A percentile compares a stretch with the other conserved stretches of the same genome.
These are phyloP conservation scores for Cladosporium velox DNA, from an alignment of 2,329 filamentous ascomycete species.

Conservation along the genomic window DNA sequence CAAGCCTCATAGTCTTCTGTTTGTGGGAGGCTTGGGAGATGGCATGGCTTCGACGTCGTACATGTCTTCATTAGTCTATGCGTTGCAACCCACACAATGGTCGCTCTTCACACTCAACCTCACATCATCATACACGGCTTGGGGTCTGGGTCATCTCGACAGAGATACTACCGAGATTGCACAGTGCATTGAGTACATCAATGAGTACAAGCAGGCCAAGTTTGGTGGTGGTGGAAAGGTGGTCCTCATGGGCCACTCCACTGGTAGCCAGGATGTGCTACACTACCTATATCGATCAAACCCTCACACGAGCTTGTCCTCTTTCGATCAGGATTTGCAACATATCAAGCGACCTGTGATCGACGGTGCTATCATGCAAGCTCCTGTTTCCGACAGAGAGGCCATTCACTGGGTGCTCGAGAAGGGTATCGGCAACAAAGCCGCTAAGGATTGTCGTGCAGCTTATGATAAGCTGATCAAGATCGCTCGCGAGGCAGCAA, in stretches of 20 bases:
- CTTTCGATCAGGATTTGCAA: slow-evolving; percentile 38
- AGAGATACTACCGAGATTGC: slow-evolving; percentile 58
- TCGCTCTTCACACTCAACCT: slow-evolving; percentile 45
- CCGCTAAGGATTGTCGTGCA: slow-evolving; percentile 41
- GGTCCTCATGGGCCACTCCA: slow-evolving; percentile 69
- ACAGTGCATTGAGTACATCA: slow-evolving; percentile 55
- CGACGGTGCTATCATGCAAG: slow-evolving; percentile 78
- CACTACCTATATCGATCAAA: slow-evolving; percentile 52
- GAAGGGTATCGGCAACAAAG: slow-evolving; percentile 24
- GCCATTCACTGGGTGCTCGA: slow-evolving; percentile 52
- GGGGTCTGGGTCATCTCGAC: slow-evolving; percentile 55
- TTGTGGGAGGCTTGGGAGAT: slow-evolving; percentile 33
- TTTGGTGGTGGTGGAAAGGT: slow-evolving; percentile 51
- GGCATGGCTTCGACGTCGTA: slow-evolving; percentile 33
- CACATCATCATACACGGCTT: slow-evolving; percentile 56
- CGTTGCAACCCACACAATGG: slow-evolving; percentile 45
- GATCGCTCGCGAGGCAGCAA: slow-evolving; percentile 34
- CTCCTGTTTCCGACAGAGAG: slow-evolving; percentile 76
- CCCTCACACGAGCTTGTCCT: slow-evolving; percentile 23
- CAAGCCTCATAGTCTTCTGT: slow-evolving; percentile 33
- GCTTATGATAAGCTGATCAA: slow-evolving; percentile 47
- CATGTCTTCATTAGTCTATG: slow-evolving; percentile 28
- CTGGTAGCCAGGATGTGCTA: slow-evolving; percentile 68
- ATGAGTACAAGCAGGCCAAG: slow-evolving; percentile 24
- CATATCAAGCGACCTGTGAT: slow-evolving; percentile 51